Conservation (phyloP, 768 basidiomycete species). For the Lactarius pseudohatsudake region DNA sequence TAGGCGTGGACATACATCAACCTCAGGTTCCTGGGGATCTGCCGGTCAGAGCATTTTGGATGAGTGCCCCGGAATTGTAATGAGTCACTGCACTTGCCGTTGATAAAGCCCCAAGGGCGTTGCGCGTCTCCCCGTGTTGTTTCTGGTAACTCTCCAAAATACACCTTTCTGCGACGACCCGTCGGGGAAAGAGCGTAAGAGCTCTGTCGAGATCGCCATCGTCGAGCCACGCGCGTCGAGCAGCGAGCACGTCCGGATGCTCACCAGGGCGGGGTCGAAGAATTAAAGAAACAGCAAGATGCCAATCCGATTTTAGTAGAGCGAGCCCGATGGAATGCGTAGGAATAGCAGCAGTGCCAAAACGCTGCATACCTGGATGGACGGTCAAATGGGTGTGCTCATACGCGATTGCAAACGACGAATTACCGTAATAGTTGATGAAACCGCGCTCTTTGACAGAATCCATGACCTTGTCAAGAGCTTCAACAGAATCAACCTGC, state of each 20-base stretch:
- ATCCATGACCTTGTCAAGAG: slow-evolving; percentile 71
- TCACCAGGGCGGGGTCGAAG: slow-evolving; percentile 85
- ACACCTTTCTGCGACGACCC: slow-evolving; percentile 91
- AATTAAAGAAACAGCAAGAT: slow-evolving; percentile 78
- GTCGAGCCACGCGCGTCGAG: slow-evolving; percentile 85
- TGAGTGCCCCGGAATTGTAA: not conserved
- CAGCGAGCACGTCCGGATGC: slow-evolving; percentile 85
- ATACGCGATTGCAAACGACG: not conserved
- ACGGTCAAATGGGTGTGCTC: not conserved
- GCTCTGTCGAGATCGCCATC: slow-evolving; percentile 81
- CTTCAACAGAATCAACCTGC: slow-evolving; percentile 69
- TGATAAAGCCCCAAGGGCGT: slow-evolving; percentile 84
- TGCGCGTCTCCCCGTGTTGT: slow-evolving; percentile 72
- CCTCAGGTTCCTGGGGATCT: slow-evolving; percentile 95
- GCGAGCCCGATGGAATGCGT: slow-evolving; percentile 94
- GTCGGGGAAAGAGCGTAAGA: slow-evolving; percentile 79
- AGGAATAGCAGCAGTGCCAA: slow-evolving; percentile 94
- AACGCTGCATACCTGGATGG: slow-evolving; percentile 89
- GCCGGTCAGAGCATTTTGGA: slow-evolving; percentile 1
- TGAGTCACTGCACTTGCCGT: slow-evolving; percentile 50
- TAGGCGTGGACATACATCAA: slow-evolving; percentile 99
- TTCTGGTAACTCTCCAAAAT: slow-evolving; percentile 89
- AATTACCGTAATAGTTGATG: slow-evolving; percentile 93
- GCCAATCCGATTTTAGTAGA: slow-evolving; percentile 87
- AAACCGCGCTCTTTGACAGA: slow-evolving; percentile 84